phyloP scores from a whole-genome alignment of 805 yeast genomes.

The Starmerella floricola region DNA sequence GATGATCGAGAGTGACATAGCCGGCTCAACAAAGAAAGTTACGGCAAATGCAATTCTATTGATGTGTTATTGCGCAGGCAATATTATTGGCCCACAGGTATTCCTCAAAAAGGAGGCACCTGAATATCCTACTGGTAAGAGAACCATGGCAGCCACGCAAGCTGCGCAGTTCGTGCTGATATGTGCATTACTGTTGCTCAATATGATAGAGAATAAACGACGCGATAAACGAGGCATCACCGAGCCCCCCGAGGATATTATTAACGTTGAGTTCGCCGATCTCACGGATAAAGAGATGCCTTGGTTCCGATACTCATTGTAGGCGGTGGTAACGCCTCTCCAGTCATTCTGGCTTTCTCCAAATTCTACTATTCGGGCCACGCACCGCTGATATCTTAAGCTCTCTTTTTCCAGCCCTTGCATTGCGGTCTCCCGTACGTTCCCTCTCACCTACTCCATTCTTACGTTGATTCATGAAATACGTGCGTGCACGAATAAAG shows the following conservation, averaged over 20 bases:
- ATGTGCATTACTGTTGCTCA: background rate
- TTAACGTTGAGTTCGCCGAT: slow-evolving; percentile 34
- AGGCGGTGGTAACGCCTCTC: background rate
- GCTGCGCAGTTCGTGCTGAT: slow-evolving; percentile 30
- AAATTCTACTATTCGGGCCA: background rate
- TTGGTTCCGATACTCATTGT: slow-evolving; percentile 36
- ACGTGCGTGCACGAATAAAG: slow-evolving; percentile 17
- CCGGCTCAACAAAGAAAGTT: slow-evolving; percentile 47
- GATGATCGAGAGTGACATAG: slow-evolving; percentile 35
- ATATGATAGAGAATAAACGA: background rate
- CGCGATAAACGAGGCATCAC: slow-evolving; percentile 12
- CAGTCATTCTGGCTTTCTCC: background rate
- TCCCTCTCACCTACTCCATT: too few relatives aligned
- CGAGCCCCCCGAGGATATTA: slow-evolving; percentile 9
- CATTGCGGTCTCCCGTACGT: too few relatives aligned
- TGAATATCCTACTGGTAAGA: slow-evolving; percentile 45
- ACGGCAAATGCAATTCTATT: slow-evolving; percentile 37
- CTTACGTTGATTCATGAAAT: background rate
- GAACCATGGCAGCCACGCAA: slow-evolving; percentile 44
- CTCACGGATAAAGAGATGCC: slow-evolving; percentile 45
- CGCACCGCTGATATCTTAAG: background rate
- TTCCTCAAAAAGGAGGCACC: slow-evolving; percentile 52
- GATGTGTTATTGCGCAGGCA: slow-evolving; percentile 43
- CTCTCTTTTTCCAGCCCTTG: background rate
- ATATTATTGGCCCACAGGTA: slow-evolving; percentile 48